Evolutionary conservation across 2,329 filamentous ascomycete species (phyloP).

Genomic region (Cordyceps militaris): DNA sequence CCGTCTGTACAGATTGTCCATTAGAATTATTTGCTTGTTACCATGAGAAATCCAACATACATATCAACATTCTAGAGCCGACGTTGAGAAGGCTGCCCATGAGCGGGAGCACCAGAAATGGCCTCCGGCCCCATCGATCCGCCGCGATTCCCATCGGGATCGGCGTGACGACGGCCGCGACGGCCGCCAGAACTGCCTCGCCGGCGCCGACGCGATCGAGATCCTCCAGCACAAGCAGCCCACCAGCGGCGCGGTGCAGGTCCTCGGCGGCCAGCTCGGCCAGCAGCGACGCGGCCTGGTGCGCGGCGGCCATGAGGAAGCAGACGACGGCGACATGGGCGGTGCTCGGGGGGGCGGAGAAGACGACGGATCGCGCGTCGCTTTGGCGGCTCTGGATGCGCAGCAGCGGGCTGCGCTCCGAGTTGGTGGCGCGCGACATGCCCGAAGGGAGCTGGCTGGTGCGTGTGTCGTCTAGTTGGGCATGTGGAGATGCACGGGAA

Average conservation of each 20-base stretch:
- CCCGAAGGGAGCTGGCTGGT: background rate
- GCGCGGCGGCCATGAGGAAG: background rate
- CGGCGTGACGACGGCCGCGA: background rate
- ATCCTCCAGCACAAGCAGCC: background rate
- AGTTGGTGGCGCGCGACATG: constrained; percentile 5
- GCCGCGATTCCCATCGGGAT: background rate
- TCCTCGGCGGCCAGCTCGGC: background rate
- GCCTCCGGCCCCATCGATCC: background rate
- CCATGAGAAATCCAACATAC: background rate
- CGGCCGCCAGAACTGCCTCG: background rate
- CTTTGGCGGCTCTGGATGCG: constrained; percentile 4
- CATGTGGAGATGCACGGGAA: no score
- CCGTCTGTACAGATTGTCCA: background rate
- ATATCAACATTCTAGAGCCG: background rate
- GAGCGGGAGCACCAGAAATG: background rate
- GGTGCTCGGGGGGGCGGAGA: constrained; percentile 1
- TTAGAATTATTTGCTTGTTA: background rate
- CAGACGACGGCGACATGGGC: background rate
- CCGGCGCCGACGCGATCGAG: background rate
- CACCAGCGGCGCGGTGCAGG: background rate
- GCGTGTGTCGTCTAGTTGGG: no score
- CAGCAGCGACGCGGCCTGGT: background rate
- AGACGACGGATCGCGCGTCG: background rate
- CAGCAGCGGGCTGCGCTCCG: constrained; percentile 7
- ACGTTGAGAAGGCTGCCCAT: background rate